These are phyloP conservation scores for Termitomyces sp. DNA, from an alignment of 768 basidiomycete genomes.

Conservation along the genomic window DNA sequence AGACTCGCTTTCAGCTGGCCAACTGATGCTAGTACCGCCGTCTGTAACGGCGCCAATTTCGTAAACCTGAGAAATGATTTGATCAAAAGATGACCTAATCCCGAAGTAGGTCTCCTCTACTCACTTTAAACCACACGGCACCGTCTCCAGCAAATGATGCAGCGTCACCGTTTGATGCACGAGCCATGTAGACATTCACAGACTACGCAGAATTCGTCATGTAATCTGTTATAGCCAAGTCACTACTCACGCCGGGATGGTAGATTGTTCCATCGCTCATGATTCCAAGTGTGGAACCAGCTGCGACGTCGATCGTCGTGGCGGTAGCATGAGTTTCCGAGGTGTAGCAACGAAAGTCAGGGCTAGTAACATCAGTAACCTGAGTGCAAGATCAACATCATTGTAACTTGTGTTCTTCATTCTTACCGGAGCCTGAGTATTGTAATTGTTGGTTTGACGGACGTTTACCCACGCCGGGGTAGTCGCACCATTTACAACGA, in stretches of 20 bases:
- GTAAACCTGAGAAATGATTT: conserved; percentile 22
- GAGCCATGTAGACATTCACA: conserved; percentile 38
- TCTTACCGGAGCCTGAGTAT: conserved; percentile 30
- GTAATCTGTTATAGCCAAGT: neutral
- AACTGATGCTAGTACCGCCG: conserved; percentile 39
- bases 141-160: conserved; percentile 36
- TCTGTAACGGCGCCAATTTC: conserved; percentile 39
- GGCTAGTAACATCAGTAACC: conserved; percentile 41
- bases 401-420: neutral
- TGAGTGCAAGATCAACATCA: neutral
- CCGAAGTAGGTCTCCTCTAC: neutral
- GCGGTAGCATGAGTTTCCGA: conserved; percentile 33
- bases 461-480: conserved; percentile 36
- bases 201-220: neutral
- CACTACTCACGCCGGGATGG: conserved; percentile 36
- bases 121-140: conserved; percentile 40
- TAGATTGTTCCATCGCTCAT: conserved; percentile 35
- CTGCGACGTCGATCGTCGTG: conserved; percentile 36
- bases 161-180: conserved; percentile 30
- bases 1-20: conserved; percentile 35
- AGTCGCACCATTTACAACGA: conserved; percentile 31
- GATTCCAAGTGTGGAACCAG: conserved; percentile 39
- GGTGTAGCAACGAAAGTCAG: conserved; percentile 44
- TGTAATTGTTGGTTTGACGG: conserved; percentile 40
- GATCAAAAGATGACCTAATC: neutral